Conservation (phyloP, 139 green algal genomes). For the Ulvella scutata region DNA sequence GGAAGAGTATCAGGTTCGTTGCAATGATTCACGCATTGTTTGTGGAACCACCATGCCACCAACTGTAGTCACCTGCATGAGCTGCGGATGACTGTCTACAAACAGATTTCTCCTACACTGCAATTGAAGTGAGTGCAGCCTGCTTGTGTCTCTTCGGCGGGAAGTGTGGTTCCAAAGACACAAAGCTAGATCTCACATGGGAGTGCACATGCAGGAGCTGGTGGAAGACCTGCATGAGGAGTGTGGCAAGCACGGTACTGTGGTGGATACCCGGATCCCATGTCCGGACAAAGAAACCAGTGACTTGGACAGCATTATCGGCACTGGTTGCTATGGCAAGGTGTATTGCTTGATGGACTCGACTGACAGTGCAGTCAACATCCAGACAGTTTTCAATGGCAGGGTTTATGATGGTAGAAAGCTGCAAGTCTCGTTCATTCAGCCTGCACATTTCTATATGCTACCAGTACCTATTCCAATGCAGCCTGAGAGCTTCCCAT, state of each 20-base stretch:
- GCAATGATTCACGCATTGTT: too few species aligned
- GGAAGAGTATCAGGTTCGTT: constrained; percentile 34
- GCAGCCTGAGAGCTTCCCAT: too few species aligned
- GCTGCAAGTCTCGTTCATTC: background rate
- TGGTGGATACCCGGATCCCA: constrained; percentile 37
- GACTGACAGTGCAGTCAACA: background rate
- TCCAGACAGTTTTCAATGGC: background rate
- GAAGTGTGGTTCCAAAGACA: background rate
- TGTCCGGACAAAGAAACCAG: constrained; percentile 17
- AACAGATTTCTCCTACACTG: too few species aligned
- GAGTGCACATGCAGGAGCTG: constrained; percentile 27
- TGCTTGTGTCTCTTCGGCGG: too few species aligned
- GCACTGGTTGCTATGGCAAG: constrained; percentile 31
- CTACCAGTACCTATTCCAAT: background rate
- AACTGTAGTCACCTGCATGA: too few species aligned
- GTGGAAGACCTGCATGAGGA: constrained; percentile 48
- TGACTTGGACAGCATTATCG: too few species aligned
- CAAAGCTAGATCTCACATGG: background rate
- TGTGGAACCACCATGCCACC: too few species aligned
- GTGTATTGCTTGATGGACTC: constrained; percentile 11
- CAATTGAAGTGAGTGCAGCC: too few species aligned
- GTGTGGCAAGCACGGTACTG: constrained; percentile 33
- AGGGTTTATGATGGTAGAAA: background rate
- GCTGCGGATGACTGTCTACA: too few species aligned
- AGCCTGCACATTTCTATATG: background rate